Evolutionary conservation across 1,284 basidiomycete genomes (phyloP), one percentile per base, ranked within the genome.

Genomic region (Cryptococcus amylolentus): DNA sequence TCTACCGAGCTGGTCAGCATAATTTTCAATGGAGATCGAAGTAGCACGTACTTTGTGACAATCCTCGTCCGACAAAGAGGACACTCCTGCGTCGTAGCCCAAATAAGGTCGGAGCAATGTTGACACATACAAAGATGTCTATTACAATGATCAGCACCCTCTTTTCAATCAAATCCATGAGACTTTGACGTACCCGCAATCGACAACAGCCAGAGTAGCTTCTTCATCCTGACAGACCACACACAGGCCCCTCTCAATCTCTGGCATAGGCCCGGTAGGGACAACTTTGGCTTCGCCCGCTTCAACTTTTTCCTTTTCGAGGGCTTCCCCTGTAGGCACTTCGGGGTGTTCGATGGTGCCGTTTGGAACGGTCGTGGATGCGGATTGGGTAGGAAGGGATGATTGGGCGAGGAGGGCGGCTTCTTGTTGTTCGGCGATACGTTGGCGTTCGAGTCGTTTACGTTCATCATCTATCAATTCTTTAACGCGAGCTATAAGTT

Each of bases 201-300:
- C 90, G n/a, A 92, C 88, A 51, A 91, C 86, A 1, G 89, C 91
- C 53, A 94, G 88, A 61, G 88, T 91, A 0, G 90, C 90, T 64
- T 93, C 90, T 55, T 91, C 88, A 64, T 93, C 91, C 70, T 92
- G 89, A 71, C 91, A 94, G 16, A 93, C 84, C 0, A 93, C 88
- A 70, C 90, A 94, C 2, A 91, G 75, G 0, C 91, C 90, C 13
- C 87, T 81, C 57, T 91, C 88, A 5, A 82, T 72, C 31, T 74
- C 72, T 0, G 74, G 70, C 54, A 66, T 60, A 1, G 75, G 75
- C 45, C 77, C 64, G 51, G 72, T 69, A 45, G 77, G 55, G 7
- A 76, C 61, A 8, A 70, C 64, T 42, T 46, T 56, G 40, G 18
- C 61, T 49, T 27, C 20, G 41, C 48, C 41, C 23, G 47, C 46